These are phyloP conservation scores for Avena sativa DNA, from an alignment of 176 grass and related monocot species.

Conservation along the genomic window DNA sequence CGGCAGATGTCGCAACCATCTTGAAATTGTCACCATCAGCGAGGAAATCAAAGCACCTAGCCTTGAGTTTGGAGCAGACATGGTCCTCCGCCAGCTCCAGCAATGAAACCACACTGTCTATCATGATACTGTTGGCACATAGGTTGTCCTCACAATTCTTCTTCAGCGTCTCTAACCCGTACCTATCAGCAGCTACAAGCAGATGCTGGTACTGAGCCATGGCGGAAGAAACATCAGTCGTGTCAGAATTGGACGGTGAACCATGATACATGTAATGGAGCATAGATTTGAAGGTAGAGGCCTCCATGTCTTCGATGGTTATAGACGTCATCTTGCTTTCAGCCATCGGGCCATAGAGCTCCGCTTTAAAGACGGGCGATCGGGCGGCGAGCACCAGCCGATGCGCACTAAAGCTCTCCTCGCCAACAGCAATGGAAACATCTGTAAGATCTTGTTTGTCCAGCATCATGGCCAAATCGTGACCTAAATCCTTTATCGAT, in stretches of 20 bases:
- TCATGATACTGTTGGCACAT: not conserved
- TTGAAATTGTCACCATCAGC: not conserved
- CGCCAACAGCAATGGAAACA: not conserved
- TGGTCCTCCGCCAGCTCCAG: not conserved
- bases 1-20: not conserved
- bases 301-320: constrained; percentile 3
- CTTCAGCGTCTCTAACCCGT: not conserved
- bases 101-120: not conserved
- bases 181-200: constrained; percentile 17
- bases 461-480: not conserved
- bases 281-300: constrained; percentile 24
- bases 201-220: not conserved
- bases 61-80: constrained; percentile 11
- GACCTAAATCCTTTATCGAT: not conserved
- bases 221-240: not conserved
- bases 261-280: constrained; percentile 39
- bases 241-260: not conserved
- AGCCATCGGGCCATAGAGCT: not conserved
- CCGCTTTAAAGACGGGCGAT: not conserved
- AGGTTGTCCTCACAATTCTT: constrained; percentile 27
- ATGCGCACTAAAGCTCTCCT: constrained; percentile 21
- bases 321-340: constrained; percentile 8
- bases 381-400: constrained; percentile 21
- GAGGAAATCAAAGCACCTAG: constrained; percentile 43
- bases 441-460: constrained; percentile 17